Conservation (phyloP, 495 filamentous ascomycete genomes). For the Delitschia confertaspora region DNA sequence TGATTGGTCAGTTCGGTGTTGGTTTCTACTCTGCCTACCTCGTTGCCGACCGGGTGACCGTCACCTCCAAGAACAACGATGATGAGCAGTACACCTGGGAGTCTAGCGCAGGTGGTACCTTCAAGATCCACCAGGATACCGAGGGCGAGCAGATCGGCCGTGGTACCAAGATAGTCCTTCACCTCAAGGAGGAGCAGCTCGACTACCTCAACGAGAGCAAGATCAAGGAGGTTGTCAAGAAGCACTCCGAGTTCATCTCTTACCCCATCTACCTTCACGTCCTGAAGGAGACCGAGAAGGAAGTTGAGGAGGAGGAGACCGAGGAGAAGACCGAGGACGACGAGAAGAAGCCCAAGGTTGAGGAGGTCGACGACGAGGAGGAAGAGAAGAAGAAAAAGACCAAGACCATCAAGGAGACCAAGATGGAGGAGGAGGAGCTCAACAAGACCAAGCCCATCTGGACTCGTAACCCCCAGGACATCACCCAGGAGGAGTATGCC, state of each 20-base stretch:
- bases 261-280: conserved; percentile 99
- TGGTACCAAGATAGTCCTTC: conserved; percentile 94
- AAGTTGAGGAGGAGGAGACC: conserved; percentile 90
- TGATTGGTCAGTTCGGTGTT: conserved; percentile 99
- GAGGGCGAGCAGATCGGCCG: conserved; percentile 85
- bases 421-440: conserved; percentile 97
- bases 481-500: conserved; percentile 93
- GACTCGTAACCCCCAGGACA: conserved; percentile 95
- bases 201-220: conserved; percentile 98
- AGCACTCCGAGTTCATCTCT: conserved; percentile 99
- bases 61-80: conserved; percentile 97
- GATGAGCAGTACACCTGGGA: conserved; percentile 99
- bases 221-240: conserved; percentile 99
- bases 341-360: conserved; percentile 80
- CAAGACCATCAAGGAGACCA: conserved; percentile 98
- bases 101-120: conserved; percentile 93
- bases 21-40: conserved; percentile 99
- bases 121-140: conserved; percentile 84
- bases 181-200: conserved; percentile 97
- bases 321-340: conserved; percentile 52
- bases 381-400: conserved; percentile 90
- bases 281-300: conserved; percentile 96
- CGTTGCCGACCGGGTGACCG: conserved; percentile 90
- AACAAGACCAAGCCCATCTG: conserved; percentile 99
- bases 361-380: conserved; percentile 72